Conservation (phyloP, 768 basidiomycete genomes). For the Russula lepida region DNA sequence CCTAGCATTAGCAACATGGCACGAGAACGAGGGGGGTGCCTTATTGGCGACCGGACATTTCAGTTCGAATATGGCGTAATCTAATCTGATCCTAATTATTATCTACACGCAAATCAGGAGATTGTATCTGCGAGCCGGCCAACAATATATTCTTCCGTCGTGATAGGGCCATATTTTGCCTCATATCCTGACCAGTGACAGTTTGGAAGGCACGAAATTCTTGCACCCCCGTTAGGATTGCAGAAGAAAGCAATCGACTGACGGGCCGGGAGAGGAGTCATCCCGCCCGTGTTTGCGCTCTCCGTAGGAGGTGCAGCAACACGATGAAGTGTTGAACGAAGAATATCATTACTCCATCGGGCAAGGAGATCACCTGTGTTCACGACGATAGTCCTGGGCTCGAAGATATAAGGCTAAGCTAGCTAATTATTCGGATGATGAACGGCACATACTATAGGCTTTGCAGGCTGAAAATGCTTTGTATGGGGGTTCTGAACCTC, state of each 20-base stretch:
- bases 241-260: conserved; percentile 86
- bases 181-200: conserved; percentile 41
- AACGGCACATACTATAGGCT: conserved; percentile 53
- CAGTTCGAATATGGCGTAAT: too few species aligned
- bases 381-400: conserved; percentile 77
- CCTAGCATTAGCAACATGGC: too few species aligned
- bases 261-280: conserved; percentile 55
- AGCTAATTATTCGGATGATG: background rate
- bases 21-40: too few species aligned
- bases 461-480: conserved; percentile 58
- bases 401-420: background rate
- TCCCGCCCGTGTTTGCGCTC: conserved; percentile 40
- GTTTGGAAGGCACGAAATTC: conserved; percentile 65
- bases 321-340: conserved; percentile 74
- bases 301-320: conserved; percentile 66
- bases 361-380: conserved; percentile 76
- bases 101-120: too few species aligned
- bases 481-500: conserved; percentile 80
- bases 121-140: conserved; percentile 50
- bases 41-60: too few species aligned
- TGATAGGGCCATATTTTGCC: conserved; percentile 59
- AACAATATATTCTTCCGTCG: conserved; percentile 70
- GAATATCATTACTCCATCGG: conserved; percentile 76
- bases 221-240: conserved; percentile 65
- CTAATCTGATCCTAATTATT: too few species aligned